Evolutionary conservation across 1,284 basidiomycete species (phyloP).

Genomic region (Trichosporon ovoides): DNA sequence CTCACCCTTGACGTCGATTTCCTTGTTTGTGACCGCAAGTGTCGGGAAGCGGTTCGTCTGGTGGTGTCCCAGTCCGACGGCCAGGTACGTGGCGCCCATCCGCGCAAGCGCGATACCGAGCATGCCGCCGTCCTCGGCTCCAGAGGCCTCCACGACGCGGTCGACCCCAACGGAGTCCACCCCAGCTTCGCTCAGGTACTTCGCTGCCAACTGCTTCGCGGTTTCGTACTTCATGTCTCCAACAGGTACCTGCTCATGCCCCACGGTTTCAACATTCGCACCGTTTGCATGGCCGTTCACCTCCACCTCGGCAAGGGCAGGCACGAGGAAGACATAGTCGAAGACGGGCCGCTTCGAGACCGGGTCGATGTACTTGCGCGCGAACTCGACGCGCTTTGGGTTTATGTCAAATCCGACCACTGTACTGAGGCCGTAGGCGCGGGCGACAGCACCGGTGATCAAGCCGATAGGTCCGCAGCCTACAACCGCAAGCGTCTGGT

Average conservation of each 20-base stretch:
- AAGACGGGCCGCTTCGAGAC: slow-evolving; percentile 38
- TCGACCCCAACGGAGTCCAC: slow-evolving; percentile 54
- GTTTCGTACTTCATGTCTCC: slow-evolving; percentile 42
- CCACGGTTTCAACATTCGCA: slow-evolving; percentile 12
- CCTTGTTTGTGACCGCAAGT: slow-evolving; percentile 56
- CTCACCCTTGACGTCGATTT: slow-evolving; percentile 67
- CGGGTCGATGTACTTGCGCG: slow-evolving; percentile 59
- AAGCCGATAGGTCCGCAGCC: slow-evolving; percentile 51
- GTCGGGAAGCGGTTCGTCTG: slow-evolving; percentile 43
- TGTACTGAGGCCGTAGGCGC: slow-evolving; percentile 49
- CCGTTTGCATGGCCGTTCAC: slow-evolving; percentile 27
- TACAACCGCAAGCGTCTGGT: slow-evolving; percentile 43
- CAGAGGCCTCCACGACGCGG: slow-evolving; percentile 59
- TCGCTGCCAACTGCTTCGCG: slow-evolving; percentile 31
- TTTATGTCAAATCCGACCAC: slow-evolving; percentile 61
- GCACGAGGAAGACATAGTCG: slow-evolving; percentile 40
- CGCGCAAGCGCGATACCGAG: slow-evolving; percentile 57
- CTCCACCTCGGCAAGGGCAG: slow-evolving; percentile 21
- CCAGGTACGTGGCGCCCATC: slow-evolving; percentile 53
- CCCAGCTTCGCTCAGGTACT: slow-evolving; percentile 30
- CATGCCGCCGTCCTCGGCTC: slow-evolving; percentile 60
- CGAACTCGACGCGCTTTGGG: slow-evolving; percentile 74
- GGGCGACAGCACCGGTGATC: slow-evolving; percentile 50
- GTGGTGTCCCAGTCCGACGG: slow-evolving; percentile 43
- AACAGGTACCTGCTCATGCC: slow-evolving; percentile 23